Evolutionary conservation across 306 rosid genomes (phyloP).

Genomic region (Hippophae rhamnoides): DNA sequence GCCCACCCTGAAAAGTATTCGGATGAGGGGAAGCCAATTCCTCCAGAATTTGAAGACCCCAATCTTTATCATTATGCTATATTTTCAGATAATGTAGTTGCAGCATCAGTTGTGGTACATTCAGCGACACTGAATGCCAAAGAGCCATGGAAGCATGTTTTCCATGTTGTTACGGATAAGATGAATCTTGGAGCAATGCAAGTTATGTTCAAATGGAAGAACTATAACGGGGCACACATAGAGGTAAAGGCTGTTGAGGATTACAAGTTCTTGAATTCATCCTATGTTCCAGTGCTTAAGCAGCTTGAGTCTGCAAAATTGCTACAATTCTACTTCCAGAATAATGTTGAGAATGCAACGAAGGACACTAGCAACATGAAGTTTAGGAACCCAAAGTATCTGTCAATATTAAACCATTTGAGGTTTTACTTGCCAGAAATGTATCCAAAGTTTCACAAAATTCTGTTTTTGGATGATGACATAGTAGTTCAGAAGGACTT

Average conservation of each 20-base stretch:
- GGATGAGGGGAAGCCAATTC: constrained; percentile 46
- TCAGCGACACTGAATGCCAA: constrained; percentile 68
- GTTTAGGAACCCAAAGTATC: constrained; percentile 77
- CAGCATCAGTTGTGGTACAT: constrained; percentile 79
- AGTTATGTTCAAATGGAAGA: constrained; percentile 70
- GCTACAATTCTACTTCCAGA: constrained; percentile 65
- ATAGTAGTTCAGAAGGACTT: constrained; percentile 78
- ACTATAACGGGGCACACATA: constrained; percentile 59
- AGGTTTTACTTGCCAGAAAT: constrained; percentile 82
- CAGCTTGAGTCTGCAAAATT: constrained; percentile 68
- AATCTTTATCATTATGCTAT: constrained; percentile 70
- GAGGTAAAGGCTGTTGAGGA: constrained; percentile 86
- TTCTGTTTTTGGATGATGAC: constrained; percentile 73
- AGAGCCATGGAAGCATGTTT: constrained; percentile 82
- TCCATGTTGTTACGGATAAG: constrained; percentile 85
- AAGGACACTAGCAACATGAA: constrained; percentile 81
- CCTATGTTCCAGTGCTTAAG: constrained; percentile 67
- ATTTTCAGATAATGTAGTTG: constrained; percentile 71
- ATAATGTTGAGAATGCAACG: constrained; percentile 81
- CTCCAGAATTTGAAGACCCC: constrained; percentile 65
- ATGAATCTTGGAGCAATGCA: constrained; percentile 94
- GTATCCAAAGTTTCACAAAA: constrained; percentile 69
- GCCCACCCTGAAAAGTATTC: constrained; percentile 58
- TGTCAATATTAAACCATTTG: constrained; percentile 72
- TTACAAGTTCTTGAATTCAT: constrained; percentile 70